Conservation (phyloP, 2,329 filamentous ascomycete genomes). For the Chaetomium sp. region DNA sequence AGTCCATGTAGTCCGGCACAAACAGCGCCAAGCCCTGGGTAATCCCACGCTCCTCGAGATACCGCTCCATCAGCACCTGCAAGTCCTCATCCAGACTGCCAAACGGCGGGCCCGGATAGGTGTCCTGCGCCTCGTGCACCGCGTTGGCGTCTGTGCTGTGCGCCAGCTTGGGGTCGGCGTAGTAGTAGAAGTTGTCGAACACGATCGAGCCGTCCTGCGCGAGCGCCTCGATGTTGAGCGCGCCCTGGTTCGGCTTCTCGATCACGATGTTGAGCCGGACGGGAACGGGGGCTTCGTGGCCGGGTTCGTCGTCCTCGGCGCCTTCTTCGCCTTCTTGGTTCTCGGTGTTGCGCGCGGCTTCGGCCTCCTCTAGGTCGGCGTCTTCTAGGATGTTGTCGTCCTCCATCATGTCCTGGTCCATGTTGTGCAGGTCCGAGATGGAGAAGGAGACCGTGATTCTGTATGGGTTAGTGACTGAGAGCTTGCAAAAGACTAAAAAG, state of each 20-base stretch:
- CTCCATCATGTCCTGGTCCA: conserved; percentile 53
- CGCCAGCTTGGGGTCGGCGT: conserved; percentile 69
- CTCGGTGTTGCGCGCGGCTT: conserved; percentile 44
- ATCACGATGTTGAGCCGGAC: conserved; percentile 80
- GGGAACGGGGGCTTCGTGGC: conserved; percentile 58
- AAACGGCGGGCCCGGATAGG: conserved; percentile 90
- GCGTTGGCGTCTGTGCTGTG: conserved; percentile 69
- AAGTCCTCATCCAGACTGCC: conserved; percentile 93
- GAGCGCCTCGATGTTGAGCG: conserved; percentile 77
- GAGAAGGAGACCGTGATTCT: conserved; percentile 69
- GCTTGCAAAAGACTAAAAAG: background rate
- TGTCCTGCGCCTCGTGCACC: conserved; percentile 65
- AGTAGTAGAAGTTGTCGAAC: conserved; percentile 88
- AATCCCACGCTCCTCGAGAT: conserved; percentile 90
- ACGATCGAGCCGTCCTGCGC: conserved; percentile 81
- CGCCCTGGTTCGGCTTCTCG: conserved; percentile 80
- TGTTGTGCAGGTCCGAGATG: conserved; percentile 71
- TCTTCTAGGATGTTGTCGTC: conserved; percentile 40
- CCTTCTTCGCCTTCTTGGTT: conserved; percentile 45
- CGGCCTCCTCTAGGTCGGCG: conserved; percentile 42
- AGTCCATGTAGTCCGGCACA: conserved; percentile 91
- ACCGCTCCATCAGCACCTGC: conserved; percentile 84
- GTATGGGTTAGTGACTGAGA: background rate
- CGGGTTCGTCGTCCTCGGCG: conserved; percentile 42
- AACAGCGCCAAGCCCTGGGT: conserved; percentile 82